Evolutionary conservation across 305 asterid species (phyloP).

Genomic region (Fraxinus floribunda): DNA sequence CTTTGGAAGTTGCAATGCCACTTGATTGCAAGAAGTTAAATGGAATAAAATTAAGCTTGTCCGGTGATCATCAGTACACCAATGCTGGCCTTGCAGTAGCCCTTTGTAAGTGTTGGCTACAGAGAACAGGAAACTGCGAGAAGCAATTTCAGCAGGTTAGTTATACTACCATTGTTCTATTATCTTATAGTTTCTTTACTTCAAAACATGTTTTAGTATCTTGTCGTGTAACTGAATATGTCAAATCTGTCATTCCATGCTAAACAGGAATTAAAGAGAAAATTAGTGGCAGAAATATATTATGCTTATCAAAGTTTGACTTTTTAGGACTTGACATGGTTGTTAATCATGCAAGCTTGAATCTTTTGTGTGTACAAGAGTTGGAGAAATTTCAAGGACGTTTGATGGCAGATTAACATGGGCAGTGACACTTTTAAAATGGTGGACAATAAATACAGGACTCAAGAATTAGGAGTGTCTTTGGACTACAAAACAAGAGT

Average conservation of each 20-base stretch:
- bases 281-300: neutral
- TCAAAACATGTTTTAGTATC: slow-evolving; percentile 6
- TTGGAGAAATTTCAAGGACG: neutral
- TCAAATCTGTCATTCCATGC: neutral
- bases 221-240: slow-evolving; percentile 9
- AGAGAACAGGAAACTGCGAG: slow-evolving; percentile 62
- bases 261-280: neutral
- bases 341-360: neutral
- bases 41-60: slow-evolving; percentile 62
- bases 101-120: slow-evolving; percentile 83
- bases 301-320: neutral
- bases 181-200: slow-evolving; percentile 12
- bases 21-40: slow-evolving; percentile 49
- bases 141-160: slow-evolving; percentile 61
- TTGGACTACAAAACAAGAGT: neutral
- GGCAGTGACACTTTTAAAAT: neutral
- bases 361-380: neutral
- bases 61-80: slow-evolving; percentile 82
- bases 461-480: neutral
- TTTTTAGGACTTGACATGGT: neutral
- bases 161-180: slow-evolving; percentile 20
- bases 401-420: neutral
- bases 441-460: neutral
- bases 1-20: slow-evolving; percentile 65
- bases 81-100: slow-evolving; percentile 86